phyloP scores from a whole-genome alignment of 352 stramenopile species.

The Phytophthora europaea region DNA sequence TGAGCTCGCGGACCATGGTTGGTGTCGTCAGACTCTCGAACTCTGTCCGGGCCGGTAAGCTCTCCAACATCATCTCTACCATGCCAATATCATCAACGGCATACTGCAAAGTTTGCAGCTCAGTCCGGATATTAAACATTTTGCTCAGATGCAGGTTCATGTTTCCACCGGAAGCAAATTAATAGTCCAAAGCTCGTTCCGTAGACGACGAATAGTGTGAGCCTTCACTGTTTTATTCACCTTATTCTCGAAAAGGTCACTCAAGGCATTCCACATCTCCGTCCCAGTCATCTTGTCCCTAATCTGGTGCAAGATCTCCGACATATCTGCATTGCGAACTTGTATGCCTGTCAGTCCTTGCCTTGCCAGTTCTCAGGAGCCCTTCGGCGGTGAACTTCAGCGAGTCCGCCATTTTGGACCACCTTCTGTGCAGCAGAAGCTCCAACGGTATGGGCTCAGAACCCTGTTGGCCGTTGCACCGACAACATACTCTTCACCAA shows the following conservation, averaged over 20 bases:
- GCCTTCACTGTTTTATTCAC: conserved; percentile 7
- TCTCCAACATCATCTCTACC: background rate
- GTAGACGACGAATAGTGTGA: conserved; percentile 8
- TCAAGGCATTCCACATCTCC: background rate
- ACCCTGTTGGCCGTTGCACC: background rate
- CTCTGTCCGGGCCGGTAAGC: background rate
- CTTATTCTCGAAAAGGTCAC: conserved; percentile 10
- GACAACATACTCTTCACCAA: background rate
- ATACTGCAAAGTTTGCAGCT: background rate
- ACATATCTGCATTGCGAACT: background rate
- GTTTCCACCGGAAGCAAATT: background rate
- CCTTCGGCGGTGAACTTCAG: background rate
- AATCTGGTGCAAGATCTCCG: too few relatives aligned
- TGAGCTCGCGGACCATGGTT: background rate
- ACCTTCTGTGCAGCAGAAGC: background rate
- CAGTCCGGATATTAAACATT: background rate
- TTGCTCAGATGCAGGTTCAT: background rate
- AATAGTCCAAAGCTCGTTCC: conserved; percentile 3
- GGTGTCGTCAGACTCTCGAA: background rate
- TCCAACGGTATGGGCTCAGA: background rate
- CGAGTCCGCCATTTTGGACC: background rate
- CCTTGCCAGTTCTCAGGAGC: background rate
- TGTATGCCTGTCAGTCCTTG: background rate
- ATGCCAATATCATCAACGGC: background rate
- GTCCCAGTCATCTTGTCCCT: too few relatives aligned